phyloP scores from a whole-genome alignment of 2,329 filamentous ascomycete species.

The Ceratocystis papillata region DNA sequence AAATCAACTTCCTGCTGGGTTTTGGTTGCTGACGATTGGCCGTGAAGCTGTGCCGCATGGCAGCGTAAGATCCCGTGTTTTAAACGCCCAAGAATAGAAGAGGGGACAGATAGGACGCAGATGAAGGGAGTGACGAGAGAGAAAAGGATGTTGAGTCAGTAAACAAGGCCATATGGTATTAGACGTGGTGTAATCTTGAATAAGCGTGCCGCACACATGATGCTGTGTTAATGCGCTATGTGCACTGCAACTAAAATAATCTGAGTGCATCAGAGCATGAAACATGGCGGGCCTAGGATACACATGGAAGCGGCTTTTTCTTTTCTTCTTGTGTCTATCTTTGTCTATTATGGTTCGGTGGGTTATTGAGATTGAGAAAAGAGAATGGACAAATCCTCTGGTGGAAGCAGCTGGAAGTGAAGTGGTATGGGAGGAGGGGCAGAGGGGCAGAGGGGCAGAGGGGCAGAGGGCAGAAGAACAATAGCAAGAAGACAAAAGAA shows the following conservation, averaged over 20 bases:
- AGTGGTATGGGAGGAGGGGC: no score
- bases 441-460: no score
- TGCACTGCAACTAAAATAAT: background rate
- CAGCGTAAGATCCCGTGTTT: conserved; percentile 1
- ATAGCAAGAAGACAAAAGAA: no score
- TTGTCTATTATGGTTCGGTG: no score
- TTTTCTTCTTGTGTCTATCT: background rate
- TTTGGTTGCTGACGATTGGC: background rate
- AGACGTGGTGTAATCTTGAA: background rate
- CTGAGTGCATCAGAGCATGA: background rate
- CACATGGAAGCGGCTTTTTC: background rate
- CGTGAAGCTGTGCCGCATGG: background rate
- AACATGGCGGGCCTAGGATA: background rate
- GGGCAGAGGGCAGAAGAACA: no score
- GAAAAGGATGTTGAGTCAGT: background rate
- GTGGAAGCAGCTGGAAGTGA: no score
- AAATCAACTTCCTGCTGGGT: background rate
- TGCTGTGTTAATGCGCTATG: background rate
- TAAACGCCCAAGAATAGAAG: conserved; percentile 13
- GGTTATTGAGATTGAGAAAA: no score
- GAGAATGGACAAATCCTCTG: no score
- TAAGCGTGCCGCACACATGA: background rate
- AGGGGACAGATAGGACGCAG: background rate
- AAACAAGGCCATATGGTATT: background rate
- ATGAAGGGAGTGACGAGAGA: background rate